Conservation (phyloP, 495 filamentous ascomycete genomes). For the Daldinia concentrica region DNA sequence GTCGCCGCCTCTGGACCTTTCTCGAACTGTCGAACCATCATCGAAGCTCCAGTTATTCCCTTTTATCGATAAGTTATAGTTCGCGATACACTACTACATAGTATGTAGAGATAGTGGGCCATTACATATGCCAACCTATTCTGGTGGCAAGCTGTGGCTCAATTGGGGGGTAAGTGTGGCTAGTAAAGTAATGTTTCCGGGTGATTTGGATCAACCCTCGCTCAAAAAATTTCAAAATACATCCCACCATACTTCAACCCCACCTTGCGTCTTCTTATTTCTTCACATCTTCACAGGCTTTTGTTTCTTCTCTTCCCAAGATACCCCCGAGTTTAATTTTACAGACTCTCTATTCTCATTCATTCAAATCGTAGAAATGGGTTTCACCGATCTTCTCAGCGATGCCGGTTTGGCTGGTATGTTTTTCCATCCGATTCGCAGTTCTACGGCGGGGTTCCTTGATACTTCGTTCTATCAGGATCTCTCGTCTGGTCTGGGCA, state of each 20-base stretch:
- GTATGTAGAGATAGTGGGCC: conserved; percentile 19
- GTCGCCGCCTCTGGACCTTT: conserved; percentile 35
- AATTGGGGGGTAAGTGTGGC: conserved; percentile 29
- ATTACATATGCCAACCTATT: background rate
- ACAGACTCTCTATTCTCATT: conserved; percentile 29
- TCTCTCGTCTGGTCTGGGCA: conserved; percentile 3
- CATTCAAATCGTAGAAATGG: conserved; percentile 66
- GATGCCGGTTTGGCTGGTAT: conserved; percentile 87
- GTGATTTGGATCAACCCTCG: conserved; percentile 27
- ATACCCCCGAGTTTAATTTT: conserved; percentile 40
- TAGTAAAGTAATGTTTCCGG: conserved; percentile 14
- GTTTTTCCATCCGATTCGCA: conserved; percentile 14
- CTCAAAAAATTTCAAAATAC: conserved; percentile 40
- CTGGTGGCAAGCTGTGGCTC: conserved; percentile 1
- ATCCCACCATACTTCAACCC: conserved; percentile 40
- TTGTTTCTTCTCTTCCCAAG: conserved; percentile 39
- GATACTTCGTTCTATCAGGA: conserved; percentile 1
- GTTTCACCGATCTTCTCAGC: conserved; percentile 91
- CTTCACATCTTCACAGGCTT: conserved; percentile 33
- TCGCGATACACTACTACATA: no score
- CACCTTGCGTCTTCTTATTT: conserved; percentile 46
- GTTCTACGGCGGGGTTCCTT: background rate
- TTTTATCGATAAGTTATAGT: conserved; percentile 27
- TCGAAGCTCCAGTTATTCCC: conserved; percentile 28
- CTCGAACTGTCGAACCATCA: conserved; percentile 36